Evolutionary conservation across 2,329 filamentous ascomycete species (phyloP).

Genomic region (Colletotrichum musicola): DNA sequence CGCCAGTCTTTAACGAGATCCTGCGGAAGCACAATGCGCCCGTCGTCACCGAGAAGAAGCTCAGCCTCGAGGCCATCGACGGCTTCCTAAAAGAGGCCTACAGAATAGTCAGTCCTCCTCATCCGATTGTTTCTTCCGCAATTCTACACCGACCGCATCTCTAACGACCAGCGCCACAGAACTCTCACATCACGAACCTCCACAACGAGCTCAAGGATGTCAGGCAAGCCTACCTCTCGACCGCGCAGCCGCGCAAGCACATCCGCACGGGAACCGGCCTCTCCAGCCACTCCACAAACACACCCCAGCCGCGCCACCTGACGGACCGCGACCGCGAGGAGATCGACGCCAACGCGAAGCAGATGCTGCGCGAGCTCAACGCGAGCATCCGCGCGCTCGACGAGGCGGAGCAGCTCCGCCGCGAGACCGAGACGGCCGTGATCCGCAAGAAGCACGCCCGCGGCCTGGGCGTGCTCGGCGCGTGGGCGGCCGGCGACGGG

Average conservation of each 20-base stretch:
- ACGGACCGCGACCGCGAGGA: slow-evolving; percentile 87
- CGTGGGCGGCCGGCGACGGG: slow-evolving; percentile 75
- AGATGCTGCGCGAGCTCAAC: slow-evolving; percentile 87
- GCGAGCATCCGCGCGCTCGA: slow-evolving; percentile 82
- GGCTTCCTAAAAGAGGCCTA: slow-evolving; percentile 95
- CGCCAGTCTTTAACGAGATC: slow-evolving; percentile 76
- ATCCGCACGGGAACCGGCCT: slow-evolving; percentile 53
- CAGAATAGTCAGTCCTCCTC: slow-evolving; percentile 76
- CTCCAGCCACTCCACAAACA: neutral
- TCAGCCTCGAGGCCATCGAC: slow-evolving; percentile 72
- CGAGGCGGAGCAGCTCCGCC: slow-evolving; percentile 84
- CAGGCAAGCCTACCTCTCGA: slow-evolving; percentile 91
- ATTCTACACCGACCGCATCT: neutral
- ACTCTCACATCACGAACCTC: slow-evolving; percentile 85
- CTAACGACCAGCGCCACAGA: slow-evolving; percentile 62
- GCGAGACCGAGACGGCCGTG: slow-evolving; percentile 78
- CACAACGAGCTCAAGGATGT: slow-evolving; percentile 84
- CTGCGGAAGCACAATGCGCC: slow-evolving; percentile 70
- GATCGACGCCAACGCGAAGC: slow-evolving; percentile 88
- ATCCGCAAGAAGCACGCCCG: slow-evolving; percentile 77
- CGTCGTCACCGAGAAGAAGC: slow-evolving; percentile 55
- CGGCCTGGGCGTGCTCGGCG: slow-evolving; percentile 72
- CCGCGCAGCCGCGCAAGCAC: slow-evolving; percentile 73
- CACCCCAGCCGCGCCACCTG: slow-evolving; percentile 64
- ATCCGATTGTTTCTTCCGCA: neutral